These are phyloP conservation scores for Ogataea trehalophila DNA, from an alignment of 805 yeast genomes.

Conservation along the genomic window DNA sequence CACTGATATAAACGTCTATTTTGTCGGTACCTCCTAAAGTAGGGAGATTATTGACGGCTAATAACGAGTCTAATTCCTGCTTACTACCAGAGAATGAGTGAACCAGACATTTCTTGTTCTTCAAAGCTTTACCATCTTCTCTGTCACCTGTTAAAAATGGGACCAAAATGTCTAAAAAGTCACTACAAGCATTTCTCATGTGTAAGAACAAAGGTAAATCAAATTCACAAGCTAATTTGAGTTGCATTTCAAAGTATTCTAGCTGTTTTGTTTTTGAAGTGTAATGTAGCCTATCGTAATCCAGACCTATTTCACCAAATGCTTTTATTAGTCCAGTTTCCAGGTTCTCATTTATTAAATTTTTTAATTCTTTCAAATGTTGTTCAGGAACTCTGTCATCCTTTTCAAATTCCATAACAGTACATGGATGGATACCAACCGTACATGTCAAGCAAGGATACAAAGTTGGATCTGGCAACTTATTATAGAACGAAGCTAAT, in stretches of 20 bases:
- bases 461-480: constrained; percentile 13
- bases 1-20: constrained; percentile 55
- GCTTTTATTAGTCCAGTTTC: constrained; percentile 59
- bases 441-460: constrained; percentile 52
- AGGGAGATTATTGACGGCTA: constrained; percentile 47
- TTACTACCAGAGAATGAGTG: constrained; percentile 90
- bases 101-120: constrained; percentile 64
- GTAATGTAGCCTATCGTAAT: constrained; percentile 82
- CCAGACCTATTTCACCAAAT: constrained; percentile 94
- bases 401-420: constrained; percentile 51
- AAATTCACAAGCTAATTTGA: constrained; percentile 56
- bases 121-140: constrained; percentile 22
- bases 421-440: constrained; percentile 95
- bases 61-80: constrained; percentile 46
- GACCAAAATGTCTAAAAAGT: constrained; percentile 58
- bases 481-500: constrained; percentile 33
- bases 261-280: constrained; percentile 65
- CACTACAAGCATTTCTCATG: constrained; percentile 81
- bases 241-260: constrained; percentile 64
- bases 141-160: constrained; percentile 53
- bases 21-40: not conserved
- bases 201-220: constrained; percentile 82
- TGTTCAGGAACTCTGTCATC: constrained; percentile 26
- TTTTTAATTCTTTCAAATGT: constrained; percentile 46
- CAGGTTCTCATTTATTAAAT: constrained; percentile 44